Evolutionary conservation across 164 flowering plant species (phyloP), one percentile per base, ranked within the genome.

Genomic region (Saururus chinensis): DNA sequence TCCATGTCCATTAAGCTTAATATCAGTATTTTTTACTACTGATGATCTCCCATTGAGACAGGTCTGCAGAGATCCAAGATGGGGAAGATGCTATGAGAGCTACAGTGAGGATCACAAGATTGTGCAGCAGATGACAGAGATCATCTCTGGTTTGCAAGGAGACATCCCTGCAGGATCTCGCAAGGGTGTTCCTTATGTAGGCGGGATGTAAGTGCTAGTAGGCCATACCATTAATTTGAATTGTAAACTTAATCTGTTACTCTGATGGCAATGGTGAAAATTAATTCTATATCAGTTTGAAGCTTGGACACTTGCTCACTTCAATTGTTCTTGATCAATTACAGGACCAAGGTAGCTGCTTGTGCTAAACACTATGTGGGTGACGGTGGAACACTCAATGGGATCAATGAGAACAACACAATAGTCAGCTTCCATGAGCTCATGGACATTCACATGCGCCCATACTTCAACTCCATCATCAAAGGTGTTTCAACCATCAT

Each of bases 171-270:
- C 56, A 1, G 52, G 52, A 22, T 17, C 40, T 30, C 53, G 64
- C 11, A 61, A 61, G 20, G 83, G 85, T 35, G 73, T 80, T 54
- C 90, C 90, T 17, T 85, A 67, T 77, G 80, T 86, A 71, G 77
- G 76, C 41, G 89, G 87, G 57, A 82, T 72, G 92, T 86, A 63
- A 51, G 71, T 25, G 13, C 49, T 26, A 25, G 20, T 13, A 9
- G 17, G 37, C 14, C 49, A 12, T 12, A 2, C 7, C 16, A 12
- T 45, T 14, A 53, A 10, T 19, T 19, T 40, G 21, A 26, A 57
- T 21, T 8, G 11, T 23, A 24, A 8, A 21, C 12, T 11, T 8
- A 21, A 56, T 4, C 10, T 25, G 19, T 35, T 9, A 19, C 19
- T 21, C 11, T 56, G n/a, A n/a, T n/a, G n/a, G n/a, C n/a, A n/a